Base-by-base conservation (phyloP, 129 eudicot species). In the Smallanthus sonchifolius region DNA sequence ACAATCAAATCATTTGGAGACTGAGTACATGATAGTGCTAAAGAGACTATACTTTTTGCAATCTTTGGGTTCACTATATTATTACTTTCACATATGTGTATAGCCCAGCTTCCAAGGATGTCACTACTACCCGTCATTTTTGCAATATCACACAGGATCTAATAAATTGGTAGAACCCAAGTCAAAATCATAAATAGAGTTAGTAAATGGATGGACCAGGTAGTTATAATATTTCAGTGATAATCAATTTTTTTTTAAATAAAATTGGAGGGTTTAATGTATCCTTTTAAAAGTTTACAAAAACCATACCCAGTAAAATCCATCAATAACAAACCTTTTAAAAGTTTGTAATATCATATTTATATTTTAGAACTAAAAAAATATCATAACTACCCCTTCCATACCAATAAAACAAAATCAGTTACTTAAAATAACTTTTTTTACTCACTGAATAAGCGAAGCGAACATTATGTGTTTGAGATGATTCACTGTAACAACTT, bases 111-210 rank as follows among this genome's bases (percentile, higher is more conserved):
- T 68, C 88, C 86, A 75, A 91, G 75, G 48, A 72, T 71, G 61
- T 80, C 78, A 77, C 86, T 69, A 69, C 85, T 69, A 69, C 85
- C 85, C 8, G 84, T 80, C 72, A 79, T 73, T 81, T 78, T 80
- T 60, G 81, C 75, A n/a, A 88, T 86, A 75, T 91, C 88, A 64
- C 97, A 86, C 80, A 91, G 81, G 77, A 88, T 69, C 97, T 91
- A 86, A n/a, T 43, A 70, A 75, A 14, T 74, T 75, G 40, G 47
- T 44, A 64, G 70, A 6, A 36, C 34, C 43, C 56, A 40, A 66
- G 64, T 63, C 57, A 43, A 67, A 55, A 56, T 67, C 36, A 30
- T 67, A 40, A 40, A 65, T 64, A 0, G 14, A 37, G 45, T 47
- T 9, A 15, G 32, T 36, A 15, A 36, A 64, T 38, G 52, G 20